phyloP scores from a whole-genome alignment of 208 protist genomes.

The Porcisia deanei region DNA sequence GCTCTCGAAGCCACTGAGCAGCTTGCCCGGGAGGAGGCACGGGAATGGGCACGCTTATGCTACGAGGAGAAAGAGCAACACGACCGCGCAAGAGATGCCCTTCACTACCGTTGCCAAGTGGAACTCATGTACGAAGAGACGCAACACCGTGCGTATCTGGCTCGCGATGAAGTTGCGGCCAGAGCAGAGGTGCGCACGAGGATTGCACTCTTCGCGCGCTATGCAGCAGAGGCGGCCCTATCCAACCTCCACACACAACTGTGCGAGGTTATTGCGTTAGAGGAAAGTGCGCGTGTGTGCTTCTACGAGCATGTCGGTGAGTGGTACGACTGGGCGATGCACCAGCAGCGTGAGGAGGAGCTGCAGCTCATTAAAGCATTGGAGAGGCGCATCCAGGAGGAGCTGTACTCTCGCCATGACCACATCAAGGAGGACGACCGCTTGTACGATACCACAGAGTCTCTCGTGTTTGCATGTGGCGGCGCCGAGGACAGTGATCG shows the following conservation, averaged over 20 bases:
- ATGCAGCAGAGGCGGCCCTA: constrained; percentile 43
- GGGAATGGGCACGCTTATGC: constrained; percentile 12
- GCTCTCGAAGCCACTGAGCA: constrained; percentile 3
- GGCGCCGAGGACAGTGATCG: not conserved
- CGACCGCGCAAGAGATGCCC: constrained; percentile 3
- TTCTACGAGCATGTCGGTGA: constrained; percentile 39
- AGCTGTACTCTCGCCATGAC: constrained; percentile 43
- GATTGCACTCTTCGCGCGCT: constrained; percentile 31
- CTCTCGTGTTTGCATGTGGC: not conserved
- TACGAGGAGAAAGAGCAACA: constrained; percentile 1
- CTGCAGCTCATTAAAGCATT: constrained; percentile 23
- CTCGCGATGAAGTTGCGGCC: constrained; percentile 16
- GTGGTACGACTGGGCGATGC: constrained; percentile 28
- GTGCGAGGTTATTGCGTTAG: constrained; percentile 37
- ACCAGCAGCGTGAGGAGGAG: constrained; percentile 36
- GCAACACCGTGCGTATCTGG: constrained; percentile 17
- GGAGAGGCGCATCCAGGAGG: constrained; percentile 46
- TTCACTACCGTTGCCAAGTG: constrained; percentile 14
- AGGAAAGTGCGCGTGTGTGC: constrained; percentile 40
- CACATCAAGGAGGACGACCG: constrained; percentile 53
- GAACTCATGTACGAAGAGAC: constrained; percentile 27
- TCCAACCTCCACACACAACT: constrained; percentile 36
- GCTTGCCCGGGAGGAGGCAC: constrained; percentile 11
- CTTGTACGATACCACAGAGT: constrained; percentile 32
- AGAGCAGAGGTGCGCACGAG: constrained; percentile 22